Conservation (phyloP, 352 stramenopile genomes). For the Globisporangium echinulatum region DNA sequence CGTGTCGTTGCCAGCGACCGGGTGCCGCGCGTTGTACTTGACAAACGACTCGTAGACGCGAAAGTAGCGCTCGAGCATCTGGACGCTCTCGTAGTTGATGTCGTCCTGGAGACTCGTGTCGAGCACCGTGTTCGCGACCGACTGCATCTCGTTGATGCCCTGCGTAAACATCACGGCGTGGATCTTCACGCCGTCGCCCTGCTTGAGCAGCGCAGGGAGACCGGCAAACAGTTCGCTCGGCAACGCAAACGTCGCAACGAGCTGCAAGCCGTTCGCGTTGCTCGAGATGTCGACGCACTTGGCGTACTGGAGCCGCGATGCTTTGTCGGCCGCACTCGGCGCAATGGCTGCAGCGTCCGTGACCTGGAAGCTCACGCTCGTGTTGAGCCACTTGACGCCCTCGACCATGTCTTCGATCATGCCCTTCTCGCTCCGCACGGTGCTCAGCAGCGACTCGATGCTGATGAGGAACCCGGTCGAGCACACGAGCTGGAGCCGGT, state of each 20-base stretch:
- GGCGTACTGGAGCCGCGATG: constrained; percentile 45
- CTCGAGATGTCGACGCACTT: constrained; percentile 71
- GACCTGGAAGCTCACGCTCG: constrained; percentile 72
- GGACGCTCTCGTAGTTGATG: constrained; percentile 74
- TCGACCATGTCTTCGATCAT: constrained; percentile 94
- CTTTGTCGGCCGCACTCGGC: constrained; percentile 28
- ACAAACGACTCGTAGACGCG: constrained; percentile 68
- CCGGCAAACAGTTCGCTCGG: constrained; percentile 45
- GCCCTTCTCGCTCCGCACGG: constrained; percentile 91
- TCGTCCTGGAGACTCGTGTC: constrained; percentile 83
- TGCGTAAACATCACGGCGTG: constrained; percentile 78
- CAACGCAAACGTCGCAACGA: constrained; percentile 69
- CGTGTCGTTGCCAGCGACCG: constrained; percentile 3
- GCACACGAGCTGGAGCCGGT: constrained; percentile 56
- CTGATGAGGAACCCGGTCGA: constrained; percentile 84
- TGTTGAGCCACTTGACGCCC: constrained; percentile 79
- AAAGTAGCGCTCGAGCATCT: constrained; percentile 69
- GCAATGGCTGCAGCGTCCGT: background rate
- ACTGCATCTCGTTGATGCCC: constrained; percentile 81
- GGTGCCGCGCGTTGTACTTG: constrained; percentile 18
- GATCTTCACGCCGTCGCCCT: constrained; percentile 67
- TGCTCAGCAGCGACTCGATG: constrained; percentile 93
- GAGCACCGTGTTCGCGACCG: constrained; percentile 70
- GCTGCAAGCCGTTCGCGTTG: constrained; percentile 37
- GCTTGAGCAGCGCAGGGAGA: constrained; percentile 54